Evolutionary conservation across 371 early-diverging fungal genomes (phyloP).

Genomic region (Mortierella sp.): DNA sequence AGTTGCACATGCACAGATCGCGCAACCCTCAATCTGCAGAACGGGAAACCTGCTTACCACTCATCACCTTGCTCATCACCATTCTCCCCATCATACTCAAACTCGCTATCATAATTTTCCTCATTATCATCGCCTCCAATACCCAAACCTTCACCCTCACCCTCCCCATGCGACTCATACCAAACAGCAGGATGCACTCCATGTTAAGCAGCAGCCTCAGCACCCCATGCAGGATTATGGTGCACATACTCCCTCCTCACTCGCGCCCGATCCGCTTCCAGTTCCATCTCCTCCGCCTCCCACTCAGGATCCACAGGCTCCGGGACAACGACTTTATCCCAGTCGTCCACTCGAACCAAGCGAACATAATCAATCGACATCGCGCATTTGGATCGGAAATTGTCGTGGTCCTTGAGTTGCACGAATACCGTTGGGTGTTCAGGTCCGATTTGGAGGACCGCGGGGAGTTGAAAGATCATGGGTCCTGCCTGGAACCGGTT

Average conservation of each 20-base stretch:
- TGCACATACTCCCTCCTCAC: neutral
- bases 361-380: neutral
- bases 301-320: neutral
- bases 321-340: neutral
- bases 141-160: too few relatives aligned
- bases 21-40: too few relatives aligned
- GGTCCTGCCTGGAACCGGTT: neutral
- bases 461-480: neutral
- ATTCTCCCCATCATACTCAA: too few relatives aligned
- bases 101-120: too few relatives aligned
- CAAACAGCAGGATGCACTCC: too few relatives aligned
- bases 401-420: neutral
- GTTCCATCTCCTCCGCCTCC: neutral
- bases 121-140: too few relatives aligned
- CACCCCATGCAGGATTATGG: too few relatives aligned
- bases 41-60: too few relatives aligned
- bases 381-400: neutral
- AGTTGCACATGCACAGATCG: too few relatives aligned
- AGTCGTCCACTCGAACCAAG: neutral
- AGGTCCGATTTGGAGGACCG: neutral
- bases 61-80: too few relatives aligned
- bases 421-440: neutral
- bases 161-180: too few relatives aligned
- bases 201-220: too few relatives aligned
- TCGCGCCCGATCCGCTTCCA: neutral